Conservation (phyloP, 345 rosid genomes). For the Brassica juncea region DNA sequence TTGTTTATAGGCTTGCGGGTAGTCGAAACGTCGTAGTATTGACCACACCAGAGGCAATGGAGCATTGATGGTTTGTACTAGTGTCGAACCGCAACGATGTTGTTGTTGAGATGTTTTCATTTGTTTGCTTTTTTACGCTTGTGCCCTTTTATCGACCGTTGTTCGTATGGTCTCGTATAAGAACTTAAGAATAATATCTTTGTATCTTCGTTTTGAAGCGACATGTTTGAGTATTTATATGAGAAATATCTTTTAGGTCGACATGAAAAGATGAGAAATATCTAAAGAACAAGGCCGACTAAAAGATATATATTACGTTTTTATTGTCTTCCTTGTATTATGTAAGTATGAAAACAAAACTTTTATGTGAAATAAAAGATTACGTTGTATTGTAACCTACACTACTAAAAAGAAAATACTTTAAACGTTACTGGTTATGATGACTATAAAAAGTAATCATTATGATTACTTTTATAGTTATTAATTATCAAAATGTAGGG, state of each 20-base stretch:
- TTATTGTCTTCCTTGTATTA: slow-evolving; percentile 1
- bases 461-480: not conserved
- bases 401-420: slow-evolving; percentile 9
- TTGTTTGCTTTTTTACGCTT: not conserved
- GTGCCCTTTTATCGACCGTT: slow-evolving; percentile 8
- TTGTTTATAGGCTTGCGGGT: slow-evolving; percentile 70
- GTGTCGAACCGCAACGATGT: slow-evolving; percentile 52
- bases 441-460: not conserved
- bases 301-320: not conserved
- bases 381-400: not conserved
- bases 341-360: not conserved
- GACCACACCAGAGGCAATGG: slow-evolving; percentile 70
- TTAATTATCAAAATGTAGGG: not conserved
- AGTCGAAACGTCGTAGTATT: slow-evolving; percentile 57
- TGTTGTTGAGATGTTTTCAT: slow-evolving; percentile 29
- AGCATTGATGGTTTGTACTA: slow-evolving; percentile 57
- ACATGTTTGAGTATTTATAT: slow-evolving; percentile 12
- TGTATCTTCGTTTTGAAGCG: not conserved
- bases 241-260: slow-evolving; percentile 33
- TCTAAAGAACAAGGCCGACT: slow-evolving; percentile 22
- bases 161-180: not conserved
- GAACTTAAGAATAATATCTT: not conserved
- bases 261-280: slow-evolving; percentile 20
- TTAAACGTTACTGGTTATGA: not conserved
- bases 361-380: not conserved